phyloP scores from a whole-genome alignment of 495 filamentous ascomycete genomes.

The Cetradonia linearis region DNA sequence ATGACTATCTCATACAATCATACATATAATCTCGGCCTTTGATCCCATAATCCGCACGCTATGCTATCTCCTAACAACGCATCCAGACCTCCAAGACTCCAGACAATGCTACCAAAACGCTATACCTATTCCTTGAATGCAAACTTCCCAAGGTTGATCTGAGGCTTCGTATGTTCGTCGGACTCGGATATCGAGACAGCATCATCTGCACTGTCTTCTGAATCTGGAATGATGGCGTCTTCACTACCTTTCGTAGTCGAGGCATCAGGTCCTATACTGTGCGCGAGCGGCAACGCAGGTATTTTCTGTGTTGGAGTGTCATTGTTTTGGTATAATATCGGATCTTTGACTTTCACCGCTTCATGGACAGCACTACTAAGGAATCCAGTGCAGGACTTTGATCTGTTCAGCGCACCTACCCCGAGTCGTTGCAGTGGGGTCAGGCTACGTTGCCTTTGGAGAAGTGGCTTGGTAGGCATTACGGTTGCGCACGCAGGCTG shows the following conservation, averaged over 20 bases:
- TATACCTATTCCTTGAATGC: conserved; percentile 14
- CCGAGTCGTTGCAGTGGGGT: conserved; percentile 42
- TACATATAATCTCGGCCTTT: neutral
- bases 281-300: neutral
- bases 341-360: neutral
- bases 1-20: neutral
- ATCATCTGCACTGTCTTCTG: conserved; percentile 50
- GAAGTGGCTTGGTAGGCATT: conserved; percentile 18
- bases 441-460: conserved; percentile 27
- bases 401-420: conserved; percentile 37
- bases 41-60: conserved; percentile 9
- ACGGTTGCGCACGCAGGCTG: neutral
- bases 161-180: neutral
- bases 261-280: conserved; percentile 12
- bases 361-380: neutral
- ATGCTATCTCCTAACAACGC: neutral
- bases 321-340: neutral
- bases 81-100: neutral
- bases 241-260: conserved; percentile 52
- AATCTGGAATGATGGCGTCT: conserved; percentile 61
- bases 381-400: conserved; percentile 27
- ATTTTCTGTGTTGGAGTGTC: neutral
- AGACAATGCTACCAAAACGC: neutral
- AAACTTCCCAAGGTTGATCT: conserved; percentile 21
- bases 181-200: neutral